These are phyloP conservation scores for Crithidia thermophila DNA, from an alignment of 208 protist genomes.

Conservation along the genomic window DNA sequence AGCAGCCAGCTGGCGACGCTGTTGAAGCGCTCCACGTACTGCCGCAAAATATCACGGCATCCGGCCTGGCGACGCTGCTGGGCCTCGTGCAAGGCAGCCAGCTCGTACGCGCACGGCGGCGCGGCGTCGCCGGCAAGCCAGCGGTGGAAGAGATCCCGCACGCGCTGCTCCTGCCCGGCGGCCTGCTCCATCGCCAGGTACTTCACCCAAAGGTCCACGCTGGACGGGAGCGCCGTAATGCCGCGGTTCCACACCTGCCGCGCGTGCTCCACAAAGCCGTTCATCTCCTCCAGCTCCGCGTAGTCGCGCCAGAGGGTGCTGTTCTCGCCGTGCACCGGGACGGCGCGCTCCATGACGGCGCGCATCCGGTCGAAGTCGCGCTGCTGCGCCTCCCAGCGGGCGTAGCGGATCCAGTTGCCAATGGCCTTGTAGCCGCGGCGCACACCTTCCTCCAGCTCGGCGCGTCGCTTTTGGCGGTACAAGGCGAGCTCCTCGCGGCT, in stretches of 20 bases:
- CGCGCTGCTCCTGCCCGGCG: slow-evolving; percentile 86
- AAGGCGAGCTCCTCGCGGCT: slow-evolving; percentile 95
- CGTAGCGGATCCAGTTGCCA: slow-evolving; percentile 96
- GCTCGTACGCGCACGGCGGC: slow-evolving; percentile 88
- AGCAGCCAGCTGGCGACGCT: slow-evolving; percentile 86
- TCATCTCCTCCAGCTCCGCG: slow-evolving; percentile 98
- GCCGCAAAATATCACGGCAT: slow-evolving; percentile 61
- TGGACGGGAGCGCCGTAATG: slow-evolving; percentile 94
- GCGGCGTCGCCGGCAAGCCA: slow-evolving; percentile 88
- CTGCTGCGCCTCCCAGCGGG: slow-evolving; percentile 97
- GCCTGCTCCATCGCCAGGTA: slow-evolving; percentile 97
- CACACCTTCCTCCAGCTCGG: slow-evolving; percentile 95
- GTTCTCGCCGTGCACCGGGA: slow-evolving; percentile 90
- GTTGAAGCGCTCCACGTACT: slow-evolving; percentile 73
- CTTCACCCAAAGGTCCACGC: slow-evolving; percentile 97
- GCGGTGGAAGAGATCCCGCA: slow-evolving; percentile 95
- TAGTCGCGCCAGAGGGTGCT: slow-evolving; percentile 96
- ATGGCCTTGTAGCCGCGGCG: slow-evolving; percentile 77
- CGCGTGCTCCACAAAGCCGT: slow-evolving; percentile 97
- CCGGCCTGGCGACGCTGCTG: slow-evolving; percentile 36
- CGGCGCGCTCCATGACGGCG: slow-evolving; percentile 95
- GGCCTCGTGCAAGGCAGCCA: slow-evolving; percentile 94
- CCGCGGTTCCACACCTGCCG: slow-evolving; percentile 98
- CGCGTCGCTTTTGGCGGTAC: slow-evolving; percentile 94
- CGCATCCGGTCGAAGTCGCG: slow-evolving; percentile 95